Conservation (phyloP, 2,329 filamentous ascomycete genomes). For the Metarhizium guizhouense region DNA sequence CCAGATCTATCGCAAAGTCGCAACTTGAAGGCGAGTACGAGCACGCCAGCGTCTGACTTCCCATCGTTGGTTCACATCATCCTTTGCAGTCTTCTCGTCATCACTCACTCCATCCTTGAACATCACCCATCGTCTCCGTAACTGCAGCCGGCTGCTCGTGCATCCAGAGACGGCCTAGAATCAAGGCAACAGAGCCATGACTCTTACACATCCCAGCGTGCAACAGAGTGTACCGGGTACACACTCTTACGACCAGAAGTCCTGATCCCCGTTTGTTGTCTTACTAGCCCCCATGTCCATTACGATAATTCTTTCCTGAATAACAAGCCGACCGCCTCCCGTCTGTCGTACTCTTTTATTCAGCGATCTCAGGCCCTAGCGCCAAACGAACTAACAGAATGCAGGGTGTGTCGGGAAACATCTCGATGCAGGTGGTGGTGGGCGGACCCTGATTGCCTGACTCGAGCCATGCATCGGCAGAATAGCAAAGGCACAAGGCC, state of each 20-base stretch:
- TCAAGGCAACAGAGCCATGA: not conserved
- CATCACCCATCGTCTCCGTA: not conserved
- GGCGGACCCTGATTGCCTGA: not conserved
- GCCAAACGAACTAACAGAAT: not conserved
- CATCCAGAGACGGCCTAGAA: not conserved
- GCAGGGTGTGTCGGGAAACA: not conserved
- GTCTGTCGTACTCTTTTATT: no score
- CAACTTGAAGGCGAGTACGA: not conserved
- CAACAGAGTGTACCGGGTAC: not conserved
- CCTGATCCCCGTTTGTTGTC: not conserved
- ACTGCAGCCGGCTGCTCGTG: not conserved
- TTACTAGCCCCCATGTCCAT: not conserved
- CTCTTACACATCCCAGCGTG: not conserved
- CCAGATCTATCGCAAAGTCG: not conserved
- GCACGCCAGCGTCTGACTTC: not conserved
- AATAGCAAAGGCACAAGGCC: no score
- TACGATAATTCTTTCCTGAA: not conserved
- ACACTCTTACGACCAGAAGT: not conserved
- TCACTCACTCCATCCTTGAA: not conserved
- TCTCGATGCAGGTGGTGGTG: not conserved
- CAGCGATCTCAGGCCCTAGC: not conserved
- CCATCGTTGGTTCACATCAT: not conserved
- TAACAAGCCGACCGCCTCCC: no score
- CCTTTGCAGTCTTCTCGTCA: conserved; percentile 1
- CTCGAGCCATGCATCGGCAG: no score